Conservation (phyloP, 2,329 filamentous ascomycete genomes). For the Stromatinia cepivora region DNA sequence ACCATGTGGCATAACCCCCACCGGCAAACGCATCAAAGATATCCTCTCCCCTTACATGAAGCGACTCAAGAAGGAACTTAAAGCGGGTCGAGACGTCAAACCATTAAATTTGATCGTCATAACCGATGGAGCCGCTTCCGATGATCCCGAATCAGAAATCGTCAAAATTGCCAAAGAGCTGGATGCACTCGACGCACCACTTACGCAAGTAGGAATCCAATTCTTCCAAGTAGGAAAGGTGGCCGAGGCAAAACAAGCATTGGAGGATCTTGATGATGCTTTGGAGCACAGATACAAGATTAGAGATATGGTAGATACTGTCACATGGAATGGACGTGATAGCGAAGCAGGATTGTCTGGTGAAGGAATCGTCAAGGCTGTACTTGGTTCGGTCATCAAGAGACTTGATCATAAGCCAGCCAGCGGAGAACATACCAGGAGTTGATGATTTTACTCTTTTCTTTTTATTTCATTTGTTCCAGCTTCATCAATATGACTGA, state of each 20-base stretch:
- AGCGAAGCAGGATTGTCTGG: slow-evolving; percentile 54
- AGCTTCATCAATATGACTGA: not conserved
- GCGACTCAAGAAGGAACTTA: slow-evolving; percentile 48
- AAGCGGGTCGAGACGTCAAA: slow-evolving; percentile 53
- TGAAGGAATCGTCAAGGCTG: slow-evolving; percentile 75
- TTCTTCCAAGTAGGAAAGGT: slow-evolving; percentile 94
- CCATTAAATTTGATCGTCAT: slow-evolving; percentile 91
- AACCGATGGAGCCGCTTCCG: slow-evolving; percentile 80
- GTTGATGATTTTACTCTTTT: not conserved
- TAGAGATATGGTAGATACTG: slow-evolving; percentile 90
- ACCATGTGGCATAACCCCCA: slow-evolving; percentile 70
- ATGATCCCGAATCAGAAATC: slow-evolving; percentile 74
- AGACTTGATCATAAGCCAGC: slow-evolving; percentile 55
- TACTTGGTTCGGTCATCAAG: slow-evolving; percentile 75
- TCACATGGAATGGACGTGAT: slow-evolving; percentile 62
- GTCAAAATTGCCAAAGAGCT: slow-evolving; percentile 67
- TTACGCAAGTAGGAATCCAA: slow-evolving; percentile 86
- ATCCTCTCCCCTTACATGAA: slow-evolving; percentile 74
- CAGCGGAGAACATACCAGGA: slow-evolving; percentile 29
- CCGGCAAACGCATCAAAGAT: slow-evolving; percentile 66
- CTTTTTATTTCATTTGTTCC: too few species aligned
- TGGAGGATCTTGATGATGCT: slow-evolving; percentile 75
- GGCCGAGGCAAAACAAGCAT: slow-evolving; percentile 58
- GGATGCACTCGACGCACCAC: slow-evolving; percentile 66
- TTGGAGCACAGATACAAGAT: slow-evolving; percentile 58